Evolutionary conservation across 2,329 filamentous ascomycete genomes (phyloP).

Genomic region (Allantophomopsis lycopodina): DNA sequence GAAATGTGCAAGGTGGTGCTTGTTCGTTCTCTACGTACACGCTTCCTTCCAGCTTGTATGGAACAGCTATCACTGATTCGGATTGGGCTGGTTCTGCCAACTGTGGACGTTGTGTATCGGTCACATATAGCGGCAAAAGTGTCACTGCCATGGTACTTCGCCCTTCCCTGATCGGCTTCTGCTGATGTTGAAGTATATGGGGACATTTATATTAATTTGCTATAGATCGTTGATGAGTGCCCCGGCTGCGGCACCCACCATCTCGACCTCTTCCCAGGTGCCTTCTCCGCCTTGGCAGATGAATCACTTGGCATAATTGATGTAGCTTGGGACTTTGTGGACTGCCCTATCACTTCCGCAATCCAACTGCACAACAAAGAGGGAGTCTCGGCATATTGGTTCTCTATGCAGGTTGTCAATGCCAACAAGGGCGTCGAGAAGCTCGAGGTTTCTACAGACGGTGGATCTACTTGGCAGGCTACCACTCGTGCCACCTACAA

Average conservation of each 20-base stretch:
- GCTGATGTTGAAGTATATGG: no score
- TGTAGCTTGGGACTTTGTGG: slow-evolving; percentile 32
- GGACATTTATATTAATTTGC: no score
- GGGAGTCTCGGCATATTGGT: slow-evolving; percentile 36
- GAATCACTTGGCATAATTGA: slow-evolving; percentile 30
- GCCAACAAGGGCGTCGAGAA: slow-evolving; percentile 38
- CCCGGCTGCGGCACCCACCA: slow-evolving; percentile 37
- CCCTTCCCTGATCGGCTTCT: not conserved
- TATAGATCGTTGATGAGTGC: slow-evolving; percentile 40
- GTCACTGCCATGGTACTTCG: slow-evolving; percentile 48
- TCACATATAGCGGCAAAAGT: slow-evolving; percentile 39
- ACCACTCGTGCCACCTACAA: slow-evolving; percentile 41
- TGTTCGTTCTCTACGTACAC: slow-evolving; percentile 52
- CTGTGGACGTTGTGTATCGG: slow-evolving; percentile 48
- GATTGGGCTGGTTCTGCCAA: slow-evolving; percentile 40
- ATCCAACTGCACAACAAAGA: slow-evolving; percentile 37
- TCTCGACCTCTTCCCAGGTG: slow-evolving; percentile 38
- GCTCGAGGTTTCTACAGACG: slow-evolving; percentile 49
- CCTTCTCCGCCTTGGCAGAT: slow-evolving; percentile 31
- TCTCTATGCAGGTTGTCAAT: slow-evolving; percentile 52
- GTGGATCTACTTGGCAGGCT: slow-evolving; percentile 41
- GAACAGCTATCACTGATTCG: slow-evolving; percentile 44
- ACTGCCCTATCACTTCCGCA: slow-evolving; percentile 34
- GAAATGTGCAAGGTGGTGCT: slow-evolving; percentile 41
- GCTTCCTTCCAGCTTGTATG: slow-evolving; percentile 41